Percentiles rank a stretch among this genome's conserved stretches.
Conservation (phyloP, 345 rosid species). For the Murraya paniculata region DNA sequence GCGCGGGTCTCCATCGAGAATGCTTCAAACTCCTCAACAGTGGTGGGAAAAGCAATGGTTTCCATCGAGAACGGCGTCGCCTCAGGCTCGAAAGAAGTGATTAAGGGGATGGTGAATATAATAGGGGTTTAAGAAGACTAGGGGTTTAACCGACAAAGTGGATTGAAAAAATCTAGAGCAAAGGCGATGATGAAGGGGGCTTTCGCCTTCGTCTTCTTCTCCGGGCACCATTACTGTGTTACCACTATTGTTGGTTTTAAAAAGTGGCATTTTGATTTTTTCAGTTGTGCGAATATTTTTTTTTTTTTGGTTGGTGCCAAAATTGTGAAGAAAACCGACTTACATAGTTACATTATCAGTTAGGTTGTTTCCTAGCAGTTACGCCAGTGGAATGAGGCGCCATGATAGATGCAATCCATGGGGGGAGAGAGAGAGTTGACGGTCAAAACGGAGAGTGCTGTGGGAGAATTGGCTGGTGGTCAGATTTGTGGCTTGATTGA, state of each 20-base stretch:
- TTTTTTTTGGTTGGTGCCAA: neutral
- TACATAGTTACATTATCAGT: neutral
- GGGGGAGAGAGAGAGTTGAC: no score
- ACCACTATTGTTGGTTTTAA: neutral
- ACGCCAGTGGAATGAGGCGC: neutral
- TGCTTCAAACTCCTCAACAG: neutral
- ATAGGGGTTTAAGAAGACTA: constrained; percentile 1
- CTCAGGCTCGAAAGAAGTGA: constrained; percentile 18
- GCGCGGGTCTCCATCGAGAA: constrained; percentile 9
- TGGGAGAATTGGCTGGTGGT: no score
- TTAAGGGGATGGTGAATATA: constrained; percentile 6
- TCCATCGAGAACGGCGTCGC: neutral
- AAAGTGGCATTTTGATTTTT: constrained; percentile 11
- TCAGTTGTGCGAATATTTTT: no score
- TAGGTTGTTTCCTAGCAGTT: constrained; percentile 12
- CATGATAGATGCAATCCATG: no score
- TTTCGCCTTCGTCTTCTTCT: constrained; percentile 6
- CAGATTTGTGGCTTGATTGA: no score
- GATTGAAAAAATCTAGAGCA: constrained; percentile 32
- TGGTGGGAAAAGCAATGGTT: constrained; percentile 3
- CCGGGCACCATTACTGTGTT: constrained; percentile 5
- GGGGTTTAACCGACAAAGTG: constrained; percentile 46
- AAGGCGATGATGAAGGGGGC: constrained; percentile 42
- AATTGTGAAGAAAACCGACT: neutral
- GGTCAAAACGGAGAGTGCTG: no score